Conservation (phyloP, 441 rosid genomes). For the Omphalea diandra region DNA sequence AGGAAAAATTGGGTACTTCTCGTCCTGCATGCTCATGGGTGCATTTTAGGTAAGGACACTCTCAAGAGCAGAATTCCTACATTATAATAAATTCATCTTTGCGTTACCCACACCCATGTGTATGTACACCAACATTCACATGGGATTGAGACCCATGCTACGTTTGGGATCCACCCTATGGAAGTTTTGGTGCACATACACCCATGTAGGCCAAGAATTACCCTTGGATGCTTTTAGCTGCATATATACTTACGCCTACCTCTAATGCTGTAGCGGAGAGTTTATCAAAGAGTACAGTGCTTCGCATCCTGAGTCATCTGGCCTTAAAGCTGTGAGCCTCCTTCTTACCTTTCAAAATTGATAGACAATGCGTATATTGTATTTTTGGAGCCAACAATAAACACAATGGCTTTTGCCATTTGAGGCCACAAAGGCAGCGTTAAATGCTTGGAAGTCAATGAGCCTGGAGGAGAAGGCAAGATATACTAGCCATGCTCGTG, state of each 20-base stretch:
- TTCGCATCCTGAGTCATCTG: conserved; percentile 50
- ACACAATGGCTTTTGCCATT: conserved; percentile 12
- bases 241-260: conserved; percentile 13
- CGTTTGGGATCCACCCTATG: no score
- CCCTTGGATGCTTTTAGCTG: background rate
- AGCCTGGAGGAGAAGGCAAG: conserved; percentile 44
- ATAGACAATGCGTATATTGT: conserved; percentile 3
- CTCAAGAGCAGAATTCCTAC: background rate
- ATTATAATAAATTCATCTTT: background rate
- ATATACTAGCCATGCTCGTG: conserved; percentile 45
- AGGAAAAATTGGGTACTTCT: conserved; percentile 32
- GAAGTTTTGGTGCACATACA: no score
- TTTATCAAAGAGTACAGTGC: conserved; percentile 46
- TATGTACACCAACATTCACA: no score
- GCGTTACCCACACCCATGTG: no score
- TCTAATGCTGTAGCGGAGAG: conserved; percentile 37
- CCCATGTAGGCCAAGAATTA: no score
- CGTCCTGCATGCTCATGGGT: conserved; percentile 59
- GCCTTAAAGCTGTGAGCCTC: conserved; percentile 46
- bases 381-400: conserved; percentile 5
- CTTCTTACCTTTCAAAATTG: conserved; percentile 14
- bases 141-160: no score
- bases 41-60: conserved; percentile 38
- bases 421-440: conserved; percentile 53
- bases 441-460: conserved; percentile 51